Evolutionary conservation across 805 yeast genomes (phyloP), one percentile per base, ranked within the genome.

Genomic region (Ogataea dorogensis): DNA sequence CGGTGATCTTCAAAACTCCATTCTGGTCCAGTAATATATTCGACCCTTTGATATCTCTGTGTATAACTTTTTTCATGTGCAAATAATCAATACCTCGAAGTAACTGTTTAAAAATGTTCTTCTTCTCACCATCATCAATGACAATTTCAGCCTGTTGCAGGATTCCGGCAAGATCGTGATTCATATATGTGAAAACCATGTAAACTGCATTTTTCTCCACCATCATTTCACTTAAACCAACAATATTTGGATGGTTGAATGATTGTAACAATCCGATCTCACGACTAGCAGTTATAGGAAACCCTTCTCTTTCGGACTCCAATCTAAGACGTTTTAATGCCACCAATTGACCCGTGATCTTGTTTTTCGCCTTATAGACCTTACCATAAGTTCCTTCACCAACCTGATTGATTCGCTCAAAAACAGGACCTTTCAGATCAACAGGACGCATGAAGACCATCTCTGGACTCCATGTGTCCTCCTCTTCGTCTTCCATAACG

Each of bases 381-480:
- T 86, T 88, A 13, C 98, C 98, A 59, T 93, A 93, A 0, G 98
- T 93, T 7, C 98, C 98, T 62, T 93, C 98, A n/a, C 98, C 98
- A 5, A 93, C 98, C 56, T 93, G 98, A 25, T 76, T 71, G 1
- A 86, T 76, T 36, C 89, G 68, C 46, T 81, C 81, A 58, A 83
- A 87, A 2, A 74, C 56, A 9, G 70, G 70, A 2, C 59, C 49
- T 5, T 58, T 40, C 19, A 63, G 51, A 5, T 38, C 35, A 7
- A 42, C 29, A 10, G 36, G 40, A 28, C 42, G 43, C 59, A 56
- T 53, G 32, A 52, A 54, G 4, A 36, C 33, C 28, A 52, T 32
- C 6, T 28, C 40, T 14, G 28, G 26, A n/a, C 21, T 15, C 19
- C 21, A 17, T 2, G 21, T 38, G 5, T 42, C 47, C 5, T 47